These are phyloP conservation scores for Xylaria venustula DNA, from an alignment of 495 filamentous ascomycete species.

Conservation along the genomic window DNA sequence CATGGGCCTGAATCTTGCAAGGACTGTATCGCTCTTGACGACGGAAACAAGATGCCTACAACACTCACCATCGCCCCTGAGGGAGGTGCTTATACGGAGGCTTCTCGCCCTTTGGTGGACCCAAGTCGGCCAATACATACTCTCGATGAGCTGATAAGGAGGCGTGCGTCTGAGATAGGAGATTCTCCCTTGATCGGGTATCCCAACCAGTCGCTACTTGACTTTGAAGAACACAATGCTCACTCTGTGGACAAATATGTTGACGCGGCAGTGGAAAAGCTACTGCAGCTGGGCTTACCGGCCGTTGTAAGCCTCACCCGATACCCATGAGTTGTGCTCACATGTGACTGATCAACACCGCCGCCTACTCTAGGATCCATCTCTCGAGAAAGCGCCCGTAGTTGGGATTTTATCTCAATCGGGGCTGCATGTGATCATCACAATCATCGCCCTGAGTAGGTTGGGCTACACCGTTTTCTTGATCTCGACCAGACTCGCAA, in stretches of 20 bases:
- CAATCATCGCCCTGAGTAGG: constrained; percentile 41
- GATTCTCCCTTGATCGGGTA: constrained; percentile 14
- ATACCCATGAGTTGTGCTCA: constrained; percentile 11
- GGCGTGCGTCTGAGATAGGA: constrained; percentile 7
- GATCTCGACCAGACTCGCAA: constrained; percentile 44
- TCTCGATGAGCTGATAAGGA: constrained; percentile 9
- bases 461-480: constrained; percentile 48
- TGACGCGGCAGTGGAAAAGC: constrained; percentile 10
- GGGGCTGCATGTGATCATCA: constrained; percentile 41
- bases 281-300: constrained; percentile 2
- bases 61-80: not conserved
- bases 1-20: not conserved
- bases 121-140: constrained; percentile 4
- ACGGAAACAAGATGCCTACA: not conserved
- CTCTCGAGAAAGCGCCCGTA: constrained; percentile 34
- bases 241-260: constrained; percentile 6
- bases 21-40: not conserved
- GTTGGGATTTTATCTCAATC: constrained; percentile 44
- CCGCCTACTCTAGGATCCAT: constrained; percentile 20
- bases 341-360: not conserved
- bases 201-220: constrained; percentile 3
- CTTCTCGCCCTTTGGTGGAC: not conserved
- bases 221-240: constrained; percentile 13
- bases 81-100: not conserved
- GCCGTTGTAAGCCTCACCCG: constrained; percentile 2